phyloP scores from a whole-genome alignment of 2,329 filamentous ascomycete species.

The Colletotrichum sp. region DNA sequence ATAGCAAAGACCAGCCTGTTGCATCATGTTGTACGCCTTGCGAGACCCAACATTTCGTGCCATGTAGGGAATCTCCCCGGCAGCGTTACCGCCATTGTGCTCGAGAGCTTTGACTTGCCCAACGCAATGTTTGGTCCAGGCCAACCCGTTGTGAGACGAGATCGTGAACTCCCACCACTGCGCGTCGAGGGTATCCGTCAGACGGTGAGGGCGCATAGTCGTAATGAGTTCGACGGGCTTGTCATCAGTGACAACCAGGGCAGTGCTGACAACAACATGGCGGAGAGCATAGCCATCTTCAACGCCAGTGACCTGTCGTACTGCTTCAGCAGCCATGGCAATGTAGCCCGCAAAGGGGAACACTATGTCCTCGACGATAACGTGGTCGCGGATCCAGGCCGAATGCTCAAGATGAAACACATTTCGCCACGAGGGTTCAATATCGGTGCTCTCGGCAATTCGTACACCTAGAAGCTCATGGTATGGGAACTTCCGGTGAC shows the following conservation, averaged over 20 bases:
- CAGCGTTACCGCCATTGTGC: rapidly evolving
- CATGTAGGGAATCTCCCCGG: neutral
- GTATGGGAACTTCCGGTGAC: neutral
- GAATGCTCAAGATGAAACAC: constrained; percentile 20
- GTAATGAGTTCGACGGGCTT: constrained; percentile 34
- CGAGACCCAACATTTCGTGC: constrained; percentile 23
- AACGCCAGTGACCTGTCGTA: constrained; percentile 21
- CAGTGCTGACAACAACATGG: constrained; percentile 30
- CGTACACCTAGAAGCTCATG: constrained; percentile 24
- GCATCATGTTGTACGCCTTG: constrained; percentile 29
- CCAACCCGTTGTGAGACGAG: constrained; percentile 27
- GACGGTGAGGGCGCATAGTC: constrained; percentile 27
- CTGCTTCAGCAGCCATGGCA: constrained; percentile 32
- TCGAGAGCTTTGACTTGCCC: constrained; percentile 24
- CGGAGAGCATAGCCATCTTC: constrained; percentile 29
- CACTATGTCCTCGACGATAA: constrained; percentile 45
- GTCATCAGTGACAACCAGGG: constrained; percentile 33
- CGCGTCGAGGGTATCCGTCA: constrained; percentile 31
- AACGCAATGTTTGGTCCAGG: constrained; percentile 32
- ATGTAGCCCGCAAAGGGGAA: constrained; percentile 43
- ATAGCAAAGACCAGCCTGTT: constrained; percentile 31
- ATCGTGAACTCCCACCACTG: constrained; percentile 37
- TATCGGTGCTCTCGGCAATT: constrained; percentile 14
- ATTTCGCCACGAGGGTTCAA: constrained; percentile 26
- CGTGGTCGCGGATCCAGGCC: constrained; percentile 50